A percentile compares a stretch with the other conserved stretches of the same genome.
These are phyloP conservation scores for Cyberlindnera veronae DNA, from an alignment of 805 yeast genomes.

Conservation along the genomic window DNA sequence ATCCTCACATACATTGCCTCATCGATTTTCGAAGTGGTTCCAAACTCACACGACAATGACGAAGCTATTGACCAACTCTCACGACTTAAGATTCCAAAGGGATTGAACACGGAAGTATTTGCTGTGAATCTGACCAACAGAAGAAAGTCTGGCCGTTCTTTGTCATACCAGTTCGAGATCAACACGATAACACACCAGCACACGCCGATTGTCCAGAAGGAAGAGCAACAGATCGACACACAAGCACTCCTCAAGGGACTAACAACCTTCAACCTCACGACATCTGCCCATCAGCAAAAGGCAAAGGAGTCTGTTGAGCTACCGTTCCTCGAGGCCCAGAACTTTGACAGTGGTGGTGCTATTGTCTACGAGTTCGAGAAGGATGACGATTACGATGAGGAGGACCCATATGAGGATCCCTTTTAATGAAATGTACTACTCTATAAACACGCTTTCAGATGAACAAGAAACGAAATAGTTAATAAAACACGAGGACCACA, in stretches of 20 bases:
- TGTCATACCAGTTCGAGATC: constrained; percentile 50
- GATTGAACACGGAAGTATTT: constrained; percentile 46
- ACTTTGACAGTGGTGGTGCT: constrained; percentile 81
- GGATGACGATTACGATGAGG: constrained; percentile 97
- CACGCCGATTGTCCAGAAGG: constrained; percentile 26
- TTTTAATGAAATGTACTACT: constrained; percentile 43
- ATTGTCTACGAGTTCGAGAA: constrained; percentile 93
- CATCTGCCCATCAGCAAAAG: constrained; percentile 67
- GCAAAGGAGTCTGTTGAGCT: constrained; percentile 85
- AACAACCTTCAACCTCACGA: constrained; percentile 83
- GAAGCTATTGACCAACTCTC: constrained; percentile 43
- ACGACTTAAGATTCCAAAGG: constrained; percentile 46
- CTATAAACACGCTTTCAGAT: no score
- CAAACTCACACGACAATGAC: constrained; percentile 36
- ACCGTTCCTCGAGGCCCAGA: constrained; percentile 90
- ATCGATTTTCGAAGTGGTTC: constrained; percentile 59
- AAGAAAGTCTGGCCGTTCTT: constrained; percentile 81
- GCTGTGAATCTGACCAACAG: constrained; percentile 56
- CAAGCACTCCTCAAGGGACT: constrained; percentile 58
- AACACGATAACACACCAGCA: constrained; percentile 46
- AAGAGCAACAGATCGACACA: constrained; percentile 35
- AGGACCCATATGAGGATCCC: constrained; percentile 97
- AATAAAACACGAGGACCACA: no score
- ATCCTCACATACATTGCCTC: constrained; percentile 72
- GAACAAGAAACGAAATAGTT: no score